Percentiles rank a stretch among this genome's conserved stretches.
phyloP scores from a whole-genome alignment of 1,284 basidiomycete species.

The Tilletia caries region DNA sequence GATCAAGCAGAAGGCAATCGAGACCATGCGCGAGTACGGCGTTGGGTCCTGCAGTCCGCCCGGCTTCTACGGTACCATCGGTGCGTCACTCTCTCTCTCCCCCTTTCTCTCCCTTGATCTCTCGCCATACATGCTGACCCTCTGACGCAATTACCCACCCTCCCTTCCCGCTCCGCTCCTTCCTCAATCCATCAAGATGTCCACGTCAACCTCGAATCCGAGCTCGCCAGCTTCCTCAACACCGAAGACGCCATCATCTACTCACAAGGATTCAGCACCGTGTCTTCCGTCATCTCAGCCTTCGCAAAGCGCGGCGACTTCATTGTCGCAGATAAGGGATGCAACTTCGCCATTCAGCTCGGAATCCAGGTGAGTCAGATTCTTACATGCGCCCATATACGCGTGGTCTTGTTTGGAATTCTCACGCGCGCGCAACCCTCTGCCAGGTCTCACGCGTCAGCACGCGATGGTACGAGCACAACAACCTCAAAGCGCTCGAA shows the following conservation, averaged over 20 bases:
- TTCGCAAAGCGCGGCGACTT: conserved; percentile 98
- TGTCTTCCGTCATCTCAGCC: conserved; percentile 90
- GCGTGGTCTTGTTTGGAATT: too few species aligned
- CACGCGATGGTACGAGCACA: conserved; percentile 93
- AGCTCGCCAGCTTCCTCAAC: conserved; percentile 85
- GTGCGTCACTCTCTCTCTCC: conserved; percentile 60
- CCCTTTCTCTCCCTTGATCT: neutral
- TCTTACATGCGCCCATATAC: too few species aligned
- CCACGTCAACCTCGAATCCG: conserved; percentile 80
- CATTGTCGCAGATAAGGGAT: conserved; percentile 91
- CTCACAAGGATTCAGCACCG: conserved; percentile 87
- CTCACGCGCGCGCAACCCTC: too few species aligned
- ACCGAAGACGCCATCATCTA: conserved; percentile 87
- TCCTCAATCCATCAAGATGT: conserved; percentile 64
- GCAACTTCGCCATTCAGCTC: conserved; percentile 94
- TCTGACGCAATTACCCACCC: neutral
- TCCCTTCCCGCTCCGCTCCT: conserved; percentile 4
- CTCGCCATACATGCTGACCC: too few species aligned
- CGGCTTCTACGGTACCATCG: conserved; percentile 94
- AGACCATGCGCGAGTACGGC: conserved; percentile 85
- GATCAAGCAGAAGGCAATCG: conserved; percentile 80
- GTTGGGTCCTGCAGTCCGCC: conserved; percentile 94
- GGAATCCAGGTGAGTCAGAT: conserved; percentile 67
- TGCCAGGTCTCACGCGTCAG: conserved; percentile 75
- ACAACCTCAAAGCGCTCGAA: conserved; percentile 85